These are phyloP conservation scores for Colletotrichum tamarilloi DNA, from an alignment of 2,329 filamentous ascomycete species.

Conservation along the genomic window DNA sequence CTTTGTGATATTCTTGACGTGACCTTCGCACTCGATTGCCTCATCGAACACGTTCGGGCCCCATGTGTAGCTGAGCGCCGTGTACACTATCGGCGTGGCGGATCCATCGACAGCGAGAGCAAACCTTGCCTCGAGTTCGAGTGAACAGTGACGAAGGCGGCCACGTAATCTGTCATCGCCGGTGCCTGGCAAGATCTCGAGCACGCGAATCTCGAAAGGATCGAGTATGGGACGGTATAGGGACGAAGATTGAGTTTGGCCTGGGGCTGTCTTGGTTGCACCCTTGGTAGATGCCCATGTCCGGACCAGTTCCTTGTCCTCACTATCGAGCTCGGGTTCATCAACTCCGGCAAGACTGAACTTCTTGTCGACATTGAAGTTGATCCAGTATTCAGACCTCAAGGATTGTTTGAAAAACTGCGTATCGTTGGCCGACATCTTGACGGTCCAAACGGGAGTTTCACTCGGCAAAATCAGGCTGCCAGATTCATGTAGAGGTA, in stretches of 20 bases:
- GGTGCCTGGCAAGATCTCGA: neutral
- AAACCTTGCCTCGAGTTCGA: neutral
- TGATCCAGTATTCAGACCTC: neutral
- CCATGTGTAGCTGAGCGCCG: slow-evolving; percentile 20
- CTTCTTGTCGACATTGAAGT: neutral
- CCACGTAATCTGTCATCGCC: neutral
- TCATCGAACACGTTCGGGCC: neutral
- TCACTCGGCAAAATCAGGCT: neutral
- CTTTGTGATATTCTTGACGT: neutral
- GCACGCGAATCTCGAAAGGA: neutral
- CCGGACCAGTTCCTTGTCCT: neutral
- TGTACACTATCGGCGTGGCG: neutral
- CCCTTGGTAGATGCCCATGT: neutral
- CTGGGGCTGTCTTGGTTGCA: neutral
- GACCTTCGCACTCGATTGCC: neutral
- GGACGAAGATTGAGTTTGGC: too few relatives aligned
- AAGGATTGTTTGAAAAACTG: neutral
- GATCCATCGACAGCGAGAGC: neutral
- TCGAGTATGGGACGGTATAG: slow-evolving; percentile 2
- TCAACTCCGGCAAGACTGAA: neutral
- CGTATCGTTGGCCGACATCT: neutral
- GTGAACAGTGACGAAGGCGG: slow-evolving; percentile 5
- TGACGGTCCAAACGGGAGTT: neutral
- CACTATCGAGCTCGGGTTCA: neutral
- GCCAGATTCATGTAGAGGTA: neutral